Percentiles rank a stretch among this genome's conserved stretches.
Evolutionary conservation across 2,329 filamentous ascomycete genomes (phyloP).

Genomic region (Pseudogymnoascus sp.): DNA sequence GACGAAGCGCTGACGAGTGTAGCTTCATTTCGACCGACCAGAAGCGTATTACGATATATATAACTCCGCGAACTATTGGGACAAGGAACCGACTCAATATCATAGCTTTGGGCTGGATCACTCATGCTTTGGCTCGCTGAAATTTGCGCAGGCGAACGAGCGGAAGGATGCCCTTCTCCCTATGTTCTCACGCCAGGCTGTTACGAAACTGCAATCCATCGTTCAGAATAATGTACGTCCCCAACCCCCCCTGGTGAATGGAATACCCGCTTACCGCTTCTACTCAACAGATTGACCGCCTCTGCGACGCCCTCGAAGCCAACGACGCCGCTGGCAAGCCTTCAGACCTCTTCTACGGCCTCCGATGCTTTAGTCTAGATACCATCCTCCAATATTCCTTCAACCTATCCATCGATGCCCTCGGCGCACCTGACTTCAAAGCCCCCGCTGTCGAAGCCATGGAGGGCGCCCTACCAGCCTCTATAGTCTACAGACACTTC

Average conservation of each 20-base stretch:
- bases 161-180: slow-evolving; percentile 34
- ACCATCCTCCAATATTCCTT: slow-evolving; percentile 34
- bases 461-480: slow-evolving; percentile 28
- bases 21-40: slow-evolving; percentile 36
- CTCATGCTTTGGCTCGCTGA: slow-evolving; percentile 34
- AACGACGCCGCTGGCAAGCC: slow-evolving; percentile 17
- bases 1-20: not conserved
- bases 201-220: slow-evolving; percentile 29
- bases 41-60: slow-evolving; percentile 36
- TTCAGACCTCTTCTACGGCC: slow-evolving; percentile 24
- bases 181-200: slow-evolving; percentile 33
- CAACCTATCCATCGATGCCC: slow-evolving; percentile 30
- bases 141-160: slow-evolving; percentile 31
- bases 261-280: not conserved
- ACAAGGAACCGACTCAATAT: slow-evolving; percentile 34
- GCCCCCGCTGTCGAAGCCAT: slow-evolving; percentile 34
- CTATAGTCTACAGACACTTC: slow-evolving; percentile 33
- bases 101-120: slow-evolving; percentile 32
- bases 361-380: slow-evolving; percentile 29
- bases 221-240: slow-evolving; percentile 27
- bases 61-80: slow-evolving; percentile 32
- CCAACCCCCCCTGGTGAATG: not conserved
- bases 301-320: slow-evolving; percentile 26
- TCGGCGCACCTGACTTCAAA: slow-evolving; percentile 31
- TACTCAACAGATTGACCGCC: slow-evolving; percentile 19